These are phyloP conservation scores for Xylariaceae sp. DNA, from an alignment of 2,329 filamentous ascomycete genomes.

Conservation along the genomic window DNA sequence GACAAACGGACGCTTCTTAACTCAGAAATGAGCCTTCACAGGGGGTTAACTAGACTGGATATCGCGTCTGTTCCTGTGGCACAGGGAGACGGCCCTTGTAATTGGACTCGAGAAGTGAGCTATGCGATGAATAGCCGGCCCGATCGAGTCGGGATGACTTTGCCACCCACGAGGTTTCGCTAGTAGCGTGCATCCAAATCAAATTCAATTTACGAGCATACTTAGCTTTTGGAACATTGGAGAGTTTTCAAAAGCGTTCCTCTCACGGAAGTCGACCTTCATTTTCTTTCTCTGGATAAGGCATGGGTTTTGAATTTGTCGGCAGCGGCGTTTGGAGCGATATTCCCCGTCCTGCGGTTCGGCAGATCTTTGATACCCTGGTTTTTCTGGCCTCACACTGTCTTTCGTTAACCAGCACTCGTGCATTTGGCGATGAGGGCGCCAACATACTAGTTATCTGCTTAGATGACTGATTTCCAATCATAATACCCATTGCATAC, in stretches of 20 bases:
- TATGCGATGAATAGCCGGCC: constrained; percentile 50
- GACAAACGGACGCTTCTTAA: constrained; percentile 48
- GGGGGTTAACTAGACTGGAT: constrained; percentile 60
- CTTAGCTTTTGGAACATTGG: background rate
- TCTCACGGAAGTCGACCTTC: background rate
- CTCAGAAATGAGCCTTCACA: constrained; percentile 62
- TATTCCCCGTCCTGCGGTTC: background rate
- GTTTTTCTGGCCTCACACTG: background rate
- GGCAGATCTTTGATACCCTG: background rate
- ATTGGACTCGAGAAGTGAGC: constrained; percentile 53
- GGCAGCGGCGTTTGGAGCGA: background rate
- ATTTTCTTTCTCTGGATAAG: background rate
- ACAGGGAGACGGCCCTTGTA: constrained; percentile 44
- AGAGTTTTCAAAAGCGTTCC: background rate
- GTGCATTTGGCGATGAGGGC: background rate
- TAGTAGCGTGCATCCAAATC: constrained; percentile 26
- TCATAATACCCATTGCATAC: background rate
- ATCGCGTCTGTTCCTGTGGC: constrained; percentile 47
- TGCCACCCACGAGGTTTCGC: constrained; percentile 51
- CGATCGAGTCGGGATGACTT: constrained; percentile 43
- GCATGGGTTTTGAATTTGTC: background rate
- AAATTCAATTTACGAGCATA: background rate
- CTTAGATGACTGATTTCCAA: background rate
- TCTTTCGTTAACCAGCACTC: background rate
- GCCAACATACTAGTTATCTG: background rate